Evolutionary conservation across 176 grass and related monocot species (phyloP).

Genomic region (Aegilops longissima): DNA sequence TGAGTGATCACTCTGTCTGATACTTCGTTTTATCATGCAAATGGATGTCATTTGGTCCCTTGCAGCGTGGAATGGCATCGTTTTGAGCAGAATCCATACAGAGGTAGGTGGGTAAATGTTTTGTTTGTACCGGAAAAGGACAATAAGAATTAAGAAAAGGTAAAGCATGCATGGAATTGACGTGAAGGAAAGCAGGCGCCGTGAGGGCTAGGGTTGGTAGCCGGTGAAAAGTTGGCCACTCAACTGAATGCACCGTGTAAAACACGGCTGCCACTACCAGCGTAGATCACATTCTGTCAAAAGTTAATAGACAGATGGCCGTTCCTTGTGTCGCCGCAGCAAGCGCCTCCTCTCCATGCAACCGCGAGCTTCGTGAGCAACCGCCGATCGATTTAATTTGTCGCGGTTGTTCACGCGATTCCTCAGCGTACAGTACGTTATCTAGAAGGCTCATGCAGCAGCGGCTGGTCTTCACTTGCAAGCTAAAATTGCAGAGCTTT

Average conservation of each 20-base stretch:
- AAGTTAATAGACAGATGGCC: background rate
- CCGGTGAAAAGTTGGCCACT: constrained; percentile 12
- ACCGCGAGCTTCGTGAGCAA: background rate
- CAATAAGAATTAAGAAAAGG: background rate
- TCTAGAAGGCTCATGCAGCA: constrained; percentile 10
- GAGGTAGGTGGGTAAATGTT: constrained; percentile 9
- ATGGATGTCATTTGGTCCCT: background rate
- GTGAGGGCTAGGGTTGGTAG: background rate
- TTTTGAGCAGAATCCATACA: background rate
- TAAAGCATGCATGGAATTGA: constrained; percentile 24
- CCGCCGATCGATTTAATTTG: background rate
- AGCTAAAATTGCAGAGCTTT: background rate
- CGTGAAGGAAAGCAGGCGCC: constrained; percentile 6
- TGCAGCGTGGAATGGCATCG: background rate
- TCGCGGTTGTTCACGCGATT: background rate
- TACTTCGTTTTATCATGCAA: background rate
- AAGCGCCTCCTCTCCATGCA: background rate
- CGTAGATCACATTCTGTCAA: background rate
- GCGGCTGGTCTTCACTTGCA: constrained; percentile 20
- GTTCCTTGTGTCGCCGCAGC: background rate
- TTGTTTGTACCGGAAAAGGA: background rate
- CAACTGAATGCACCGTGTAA: constrained; percentile 14
- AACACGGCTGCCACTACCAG: constrained; percentile 10
- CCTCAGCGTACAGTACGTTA: background rate
- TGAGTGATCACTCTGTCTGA: background rate